These are phyloP conservation scores for Cystobasidium ongulense DNA, from an alignment of 768 basidiomycete species.

Conservation along the genomic window DNA sequence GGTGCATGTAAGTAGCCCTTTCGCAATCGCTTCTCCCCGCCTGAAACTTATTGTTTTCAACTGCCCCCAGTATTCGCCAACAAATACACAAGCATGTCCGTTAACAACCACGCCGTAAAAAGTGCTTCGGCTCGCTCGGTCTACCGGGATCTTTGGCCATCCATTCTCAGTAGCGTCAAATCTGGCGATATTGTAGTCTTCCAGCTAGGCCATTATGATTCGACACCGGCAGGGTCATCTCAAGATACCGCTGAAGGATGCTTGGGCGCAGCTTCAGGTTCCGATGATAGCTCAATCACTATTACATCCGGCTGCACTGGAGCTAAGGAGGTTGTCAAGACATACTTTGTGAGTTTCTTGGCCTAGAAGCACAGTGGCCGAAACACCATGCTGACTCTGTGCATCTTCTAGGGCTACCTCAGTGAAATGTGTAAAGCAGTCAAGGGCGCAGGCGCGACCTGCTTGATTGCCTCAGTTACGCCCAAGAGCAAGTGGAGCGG, in stretches of 20 bases:
- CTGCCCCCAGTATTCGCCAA: slow-evolving; percentile 12
- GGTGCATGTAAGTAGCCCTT: slow-evolving; percentile 7
- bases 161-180: slow-evolving; percentile 10
- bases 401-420: slow-evolving; percentile 26
- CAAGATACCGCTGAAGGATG: slow-evolving; percentile 21
- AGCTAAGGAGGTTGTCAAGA: not conserved
- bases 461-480: slow-evolving; percentile 19
- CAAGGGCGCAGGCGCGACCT: slow-evolving; percentile 13
- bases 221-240: not conserved
- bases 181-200: slow-evolving; percentile 16
- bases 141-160: slow-evolving; percentile 10
- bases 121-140: slow-evolving; percentile 7
- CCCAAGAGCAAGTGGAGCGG: slow-evolving; percentile 29
- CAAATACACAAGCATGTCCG: slow-evolving; percentile 28
- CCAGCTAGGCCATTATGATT: slow-evolving; percentile 22
- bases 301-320: slow-evolving; percentile 21
- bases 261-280: slow-evolving; percentile 4
- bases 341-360: not conserved
- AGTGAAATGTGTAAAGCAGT: slow-evolving; percentile 21
- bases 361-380: not conserved
- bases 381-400: not conserved
- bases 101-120: slow-evolving; percentile 19
- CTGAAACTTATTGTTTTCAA: not conserved
- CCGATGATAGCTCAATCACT: not conserved
- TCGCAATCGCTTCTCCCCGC: not conserved